Evolutionary conservation across 768 basidiomycete genomes (phyloP).

Genomic region (Cystofilobasidium macerans): DNA sequence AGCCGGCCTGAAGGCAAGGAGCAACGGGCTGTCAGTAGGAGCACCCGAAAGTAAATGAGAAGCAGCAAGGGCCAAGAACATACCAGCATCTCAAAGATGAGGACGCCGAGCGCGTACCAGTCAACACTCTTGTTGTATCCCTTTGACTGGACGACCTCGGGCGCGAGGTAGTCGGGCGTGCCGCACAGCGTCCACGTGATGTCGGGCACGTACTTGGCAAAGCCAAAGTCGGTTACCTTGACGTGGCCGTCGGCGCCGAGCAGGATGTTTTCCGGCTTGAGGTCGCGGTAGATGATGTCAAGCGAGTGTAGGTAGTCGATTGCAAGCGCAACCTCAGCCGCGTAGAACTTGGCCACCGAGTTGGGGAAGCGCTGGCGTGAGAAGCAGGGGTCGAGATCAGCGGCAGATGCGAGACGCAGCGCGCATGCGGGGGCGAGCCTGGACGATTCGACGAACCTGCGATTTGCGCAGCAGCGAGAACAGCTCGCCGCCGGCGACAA

Average conservation of each 20-base stretch:
- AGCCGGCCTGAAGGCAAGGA: constrained; percentile 34
- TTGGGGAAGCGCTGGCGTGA: constrained; percentile 38
- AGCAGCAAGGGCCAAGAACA: constrained; percentile 17
- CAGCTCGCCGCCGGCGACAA: constrained; percentile 40
- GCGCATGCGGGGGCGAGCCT: too few relatives aligned
- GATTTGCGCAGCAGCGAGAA: constrained; percentile 85
- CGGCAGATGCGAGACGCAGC: neutral
- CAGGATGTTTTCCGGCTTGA: constrained; percentile 58
- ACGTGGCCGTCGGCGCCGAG: constrained; percentile 91
- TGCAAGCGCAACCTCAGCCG: constrained; percentile 40
- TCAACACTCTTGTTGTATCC: constrained; percentile 42
- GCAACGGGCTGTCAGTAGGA: neutral
- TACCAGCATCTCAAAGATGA: constrained; percentile 41
- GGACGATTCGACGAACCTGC: constrained; percentile 63
- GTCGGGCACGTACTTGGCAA: constrained; percentile 40
- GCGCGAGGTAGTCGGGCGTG: constrained; percentile 41
- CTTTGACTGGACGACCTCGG: constrained; percentile 41
- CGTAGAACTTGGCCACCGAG: constrained; percentile 41
- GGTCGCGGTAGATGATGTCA: constrained; percentile 41
- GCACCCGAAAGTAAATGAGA: neutral
- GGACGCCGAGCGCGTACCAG: constrained; percentile 40
- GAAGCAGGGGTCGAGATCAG: neutral
- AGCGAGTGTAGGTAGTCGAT: constrained; percentile 41
- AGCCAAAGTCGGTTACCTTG: constrained; percentile 93
- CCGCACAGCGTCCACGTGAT: constrained; percentile 41